phyloP scores from a whole-genome alignment of 306 rosid species.

The Quercus parvula region DNA sequence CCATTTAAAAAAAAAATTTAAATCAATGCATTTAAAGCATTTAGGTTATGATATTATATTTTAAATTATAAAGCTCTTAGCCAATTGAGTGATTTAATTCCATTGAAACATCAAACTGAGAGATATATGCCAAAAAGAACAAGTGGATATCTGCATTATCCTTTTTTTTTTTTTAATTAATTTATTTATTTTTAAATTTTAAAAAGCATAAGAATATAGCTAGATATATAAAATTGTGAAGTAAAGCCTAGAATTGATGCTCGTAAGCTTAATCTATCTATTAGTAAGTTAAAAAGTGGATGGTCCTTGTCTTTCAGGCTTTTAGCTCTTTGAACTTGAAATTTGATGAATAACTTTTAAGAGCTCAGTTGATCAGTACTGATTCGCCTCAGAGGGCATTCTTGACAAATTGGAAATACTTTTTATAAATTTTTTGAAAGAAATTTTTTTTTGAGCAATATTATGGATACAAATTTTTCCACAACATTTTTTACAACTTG shows the following conservation, averaged over 20 bases:
- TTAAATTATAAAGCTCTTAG: too few relatives aligned
- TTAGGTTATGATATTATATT: too few relatives aligned
- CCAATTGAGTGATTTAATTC: too few relatives aligned
- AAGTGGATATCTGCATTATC: not conserved
- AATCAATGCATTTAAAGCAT: too few relatives aligned
- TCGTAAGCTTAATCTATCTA: not conserved
- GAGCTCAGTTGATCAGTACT: not conserved
- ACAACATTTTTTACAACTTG: too few relatives aligned
- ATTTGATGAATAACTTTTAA: not conserved
- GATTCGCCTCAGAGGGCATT: not conserved
- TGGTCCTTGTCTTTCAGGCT: not conserved
- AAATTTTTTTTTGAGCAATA: too few relatives aligned
- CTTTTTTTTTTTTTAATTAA: not conserved
- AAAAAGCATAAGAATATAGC: not conserved
- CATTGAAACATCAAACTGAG: too few relatives aligned
- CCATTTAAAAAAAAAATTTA: too few relatives aligned
- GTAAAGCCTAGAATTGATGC: not conserved
- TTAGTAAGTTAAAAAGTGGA: not conserved
- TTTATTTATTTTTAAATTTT: too few relatives aligned
- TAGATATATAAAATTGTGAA: not conserved
- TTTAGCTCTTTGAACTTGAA: not conserved
- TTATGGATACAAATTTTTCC: too few relatives aligned
- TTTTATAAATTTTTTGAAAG: too few relatives aligned
- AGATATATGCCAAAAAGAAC: not conserved
- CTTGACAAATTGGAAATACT: not conserved